Conservation (phyloP, 2,329 filamentous ascomycete genomes). For the Diaporthe sp. region DNA sequence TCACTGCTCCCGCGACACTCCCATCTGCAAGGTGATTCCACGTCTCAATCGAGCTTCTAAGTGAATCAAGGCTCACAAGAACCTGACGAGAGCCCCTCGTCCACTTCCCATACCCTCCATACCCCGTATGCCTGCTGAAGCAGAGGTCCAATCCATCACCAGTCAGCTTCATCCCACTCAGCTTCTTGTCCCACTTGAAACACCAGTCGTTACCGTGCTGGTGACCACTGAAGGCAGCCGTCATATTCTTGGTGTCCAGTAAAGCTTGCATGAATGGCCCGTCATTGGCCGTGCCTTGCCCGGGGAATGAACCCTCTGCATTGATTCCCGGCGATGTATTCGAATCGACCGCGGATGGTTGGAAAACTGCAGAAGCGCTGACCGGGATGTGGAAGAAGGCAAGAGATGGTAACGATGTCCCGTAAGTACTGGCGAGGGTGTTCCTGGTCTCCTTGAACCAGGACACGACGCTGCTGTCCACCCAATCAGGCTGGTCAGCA, state of each 20-base stretch:
- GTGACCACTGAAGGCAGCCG: slow-evolving; percentile 74
- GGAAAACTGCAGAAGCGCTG: slow-evolving; percentile 48
- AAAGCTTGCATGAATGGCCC: slow-evolving; percentile 74
- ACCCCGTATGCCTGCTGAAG: slow-evolving; percentile 76
- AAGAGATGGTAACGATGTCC: slow-evolving; percentile 57
- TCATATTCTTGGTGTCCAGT: slow-evolving; percentile 65
- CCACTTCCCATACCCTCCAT: slow-evolving; percentile 78
- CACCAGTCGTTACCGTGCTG: slow-evolving; percentile 76
- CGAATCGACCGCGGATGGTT: slow-evolving; percentile 51
- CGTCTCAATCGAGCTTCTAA: slow-evolving; percentile 59
- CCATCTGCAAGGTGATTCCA: slow-evolving; percentile 75
- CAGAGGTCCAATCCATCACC: slow-evolving; percentile 54
- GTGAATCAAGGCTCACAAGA: slow-evolving; percentile 57
- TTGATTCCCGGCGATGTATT: slow-evolving; percentile 60
- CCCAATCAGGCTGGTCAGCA: slow-evolving; percentile 55
- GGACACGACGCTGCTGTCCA: slow-evolving; percentile 56
- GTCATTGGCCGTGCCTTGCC: slow-evolving; percentile 66
- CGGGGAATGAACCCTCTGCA: slow-evolving; percentile 56
- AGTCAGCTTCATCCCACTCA: slow-evolving; percentile 48
- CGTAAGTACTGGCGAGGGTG: slow-evolving; percentile 45
- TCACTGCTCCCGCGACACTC: too few species aligned
- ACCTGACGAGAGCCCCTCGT: slow-evolving; percentile 72
- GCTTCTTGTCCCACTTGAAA: slow-evolving; percentile 58
- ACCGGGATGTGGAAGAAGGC: slow-evolving; percentile 65
- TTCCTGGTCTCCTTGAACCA: slow-evolving; percentile 59